phyloP scores from a whole-genome alignment of 371 early-diverging fungal species.

The Mucor plumbeus region DNA sequence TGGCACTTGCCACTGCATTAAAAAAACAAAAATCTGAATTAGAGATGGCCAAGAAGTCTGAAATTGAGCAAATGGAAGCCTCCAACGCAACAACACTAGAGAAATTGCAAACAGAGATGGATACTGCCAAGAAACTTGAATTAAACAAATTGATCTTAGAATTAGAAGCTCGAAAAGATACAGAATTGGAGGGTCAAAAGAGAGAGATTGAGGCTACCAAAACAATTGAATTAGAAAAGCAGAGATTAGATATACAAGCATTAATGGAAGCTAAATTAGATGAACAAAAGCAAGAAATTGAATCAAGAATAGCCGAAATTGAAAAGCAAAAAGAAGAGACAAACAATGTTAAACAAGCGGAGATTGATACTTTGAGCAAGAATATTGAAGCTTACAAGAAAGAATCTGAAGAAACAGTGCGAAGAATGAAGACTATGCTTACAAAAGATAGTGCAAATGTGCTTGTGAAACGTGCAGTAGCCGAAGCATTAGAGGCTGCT shows the following conservation, averaged over 20 bases:
- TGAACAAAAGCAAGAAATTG: constrained; percentile 10
- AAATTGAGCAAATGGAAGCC: constrained; percentile 9
- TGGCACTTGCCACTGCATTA: background rate
- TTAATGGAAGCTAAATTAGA: constrained; percentile 7
- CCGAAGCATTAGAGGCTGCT: constrained; percentile 14
- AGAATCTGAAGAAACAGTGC: constrained; percentile 19
- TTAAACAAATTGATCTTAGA: background rate
- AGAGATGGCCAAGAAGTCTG: background rate
- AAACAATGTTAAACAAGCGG: background rate
- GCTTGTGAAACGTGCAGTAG: constrained; percentile 25
- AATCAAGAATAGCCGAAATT: background rate
- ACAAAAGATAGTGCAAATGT: constrained; percentile 27
- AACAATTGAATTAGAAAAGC: constrained; percentile 6
- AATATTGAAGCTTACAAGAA: constrained; percentile 22
- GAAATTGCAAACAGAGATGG: constrained; percentile 1
- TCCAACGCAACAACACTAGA: constrained; percentile 1
- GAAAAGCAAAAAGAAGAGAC: constrained; percentile 13
- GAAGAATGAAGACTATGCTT: constrained; percentile 19
- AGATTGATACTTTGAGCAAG: constrained; percentile 11
- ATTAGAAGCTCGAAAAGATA: background rate
- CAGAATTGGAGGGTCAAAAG: constrained; percentile 16
- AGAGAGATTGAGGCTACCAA: background rate
- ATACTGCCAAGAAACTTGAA: background rate
- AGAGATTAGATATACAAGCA: background rate
- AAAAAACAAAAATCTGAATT: constrained; percentile 15